Conservation (phyloP, 2,329 filamentous ascomycete species). For the Achaetomium macrosporum region DNA sequence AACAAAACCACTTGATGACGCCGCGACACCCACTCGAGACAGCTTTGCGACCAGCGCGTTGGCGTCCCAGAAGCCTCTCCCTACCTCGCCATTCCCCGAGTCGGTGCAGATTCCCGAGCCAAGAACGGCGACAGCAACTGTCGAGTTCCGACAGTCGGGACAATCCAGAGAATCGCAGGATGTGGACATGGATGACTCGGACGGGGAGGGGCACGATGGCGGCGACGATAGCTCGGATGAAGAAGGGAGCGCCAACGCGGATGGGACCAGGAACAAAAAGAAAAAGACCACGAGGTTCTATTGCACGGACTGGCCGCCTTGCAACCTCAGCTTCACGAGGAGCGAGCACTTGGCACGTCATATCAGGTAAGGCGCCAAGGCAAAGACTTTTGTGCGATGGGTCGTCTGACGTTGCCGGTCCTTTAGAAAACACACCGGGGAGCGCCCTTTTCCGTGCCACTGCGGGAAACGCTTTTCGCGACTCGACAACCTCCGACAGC, state of each 20-base stretch:
- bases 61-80: constrained; percentile 48
- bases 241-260: constrained; percentile 57
- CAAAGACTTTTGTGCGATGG: too few relatives aligned
- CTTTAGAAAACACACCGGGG: constrained; percentile 86
- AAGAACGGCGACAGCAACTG: constrained; percentile 40
- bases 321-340: constrained; percentile 87
- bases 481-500: constrained; percentile 89
- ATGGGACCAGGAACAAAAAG: constrained; percentile 75
- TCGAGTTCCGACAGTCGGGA: constrained; percentile 55
- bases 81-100: constrained; percentile 47
- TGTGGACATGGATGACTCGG: constrained; percentile 70
- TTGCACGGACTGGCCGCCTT: constrained; percentile 91
- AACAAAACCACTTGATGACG: constrained; percentile 37
- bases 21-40: constrained; percentile 58
- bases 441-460: constrained; percentile 94
- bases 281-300: constrained; percentile 96
- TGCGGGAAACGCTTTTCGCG: constrained; percentile 89
- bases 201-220: constrained; percentile 49
- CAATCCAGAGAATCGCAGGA: constrained; percentile 62
- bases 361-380: constrained; percentile 61
- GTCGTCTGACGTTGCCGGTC: constrained; percentile 10
- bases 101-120: constrained; percentile 43
- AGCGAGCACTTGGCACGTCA: constrained; percentile 94
- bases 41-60: constrained; percentile 41
- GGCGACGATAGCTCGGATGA: constrained; percentile 56